A percentile compares a stretch with the other conserved stretches of the same genome.
Conservation (phyloP, 805 yeast species). For the Yueomyces sp. region DNA sequence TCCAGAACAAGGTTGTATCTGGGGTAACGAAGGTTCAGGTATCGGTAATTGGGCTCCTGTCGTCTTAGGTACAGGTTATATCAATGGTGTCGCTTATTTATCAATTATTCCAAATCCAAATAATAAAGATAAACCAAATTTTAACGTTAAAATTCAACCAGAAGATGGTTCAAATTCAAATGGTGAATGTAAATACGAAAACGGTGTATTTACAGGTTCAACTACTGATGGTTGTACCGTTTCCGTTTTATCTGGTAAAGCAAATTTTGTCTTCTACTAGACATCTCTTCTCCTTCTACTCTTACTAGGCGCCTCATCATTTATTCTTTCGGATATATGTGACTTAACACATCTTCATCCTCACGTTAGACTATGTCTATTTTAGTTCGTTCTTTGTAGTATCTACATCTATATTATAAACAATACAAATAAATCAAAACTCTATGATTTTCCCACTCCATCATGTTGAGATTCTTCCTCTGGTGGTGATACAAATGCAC, state of each 20-base stretch:
- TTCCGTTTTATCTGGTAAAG: slow-evolving; percentile 45
- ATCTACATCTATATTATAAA: too few species aligned
- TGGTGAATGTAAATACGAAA: slow-evolving; percentile 70
- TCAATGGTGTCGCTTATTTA: slow-evolving; percentile 59
- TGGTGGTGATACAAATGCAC: slow-evolving; percentile 65
- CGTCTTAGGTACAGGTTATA: slow-evolving; percentile 83
- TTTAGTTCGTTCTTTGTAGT: too few species aligned
- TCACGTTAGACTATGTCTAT: not conserved
- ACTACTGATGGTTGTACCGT: slow-evolving; percentile 75
- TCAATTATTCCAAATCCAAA: slow-evolving; percentile 94
- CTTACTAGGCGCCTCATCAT: too few species aligned
- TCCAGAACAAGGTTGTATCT: slow-evolving; percentile 80
- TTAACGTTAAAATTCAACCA: slow-evolving; percentile 67
- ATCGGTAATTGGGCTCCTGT: slow-evolving; percentile 98
- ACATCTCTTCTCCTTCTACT: not conserved
- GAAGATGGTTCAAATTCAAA: slow-evolving; percentile 47
- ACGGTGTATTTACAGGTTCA: slow-evolving; percentile 58
- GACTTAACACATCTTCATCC: not conserved
- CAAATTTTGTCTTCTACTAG: slow-evolving; percentile 44
- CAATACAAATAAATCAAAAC: not conserved
- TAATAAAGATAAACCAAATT: slow-evolving; percentile 56
- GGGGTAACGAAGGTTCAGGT: slow-evolving; percentile 74
- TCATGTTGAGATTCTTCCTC: slow-evolving; percentile 35
- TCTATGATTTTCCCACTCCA: slow-evolving; percentile 1
- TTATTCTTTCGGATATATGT: too few species aligned